Evolutionary conservation across 768 basidiomycete species (phyloP), one percentile per base, ranked within the genome.

Genomic region (Amanita pallidorosea): DNA sequence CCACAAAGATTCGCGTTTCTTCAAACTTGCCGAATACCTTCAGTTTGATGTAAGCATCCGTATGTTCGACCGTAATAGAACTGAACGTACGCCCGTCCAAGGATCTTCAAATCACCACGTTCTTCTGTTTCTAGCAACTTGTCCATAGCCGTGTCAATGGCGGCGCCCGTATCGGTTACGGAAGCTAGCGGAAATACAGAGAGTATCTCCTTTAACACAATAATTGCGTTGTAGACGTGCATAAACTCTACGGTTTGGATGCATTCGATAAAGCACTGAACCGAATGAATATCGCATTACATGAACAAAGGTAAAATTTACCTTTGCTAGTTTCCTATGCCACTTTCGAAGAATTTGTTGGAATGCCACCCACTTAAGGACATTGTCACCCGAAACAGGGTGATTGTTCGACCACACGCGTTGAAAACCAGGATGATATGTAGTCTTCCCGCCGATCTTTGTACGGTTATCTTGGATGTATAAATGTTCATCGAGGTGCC

Each of bases 141-240:
- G 56, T 85, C 76, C 55, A 94, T 77, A 4, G 79, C 76, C 18
- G 63, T 64, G 56, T 82, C 75, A 40, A 91, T 72, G 36, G 64
- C 67, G 8, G 69, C 59, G 11, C 84, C 88, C 23, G 72, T 69
- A 49, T 73, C 76, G 40, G 68, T 67, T 35, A 83, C 77, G 9
- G 78, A 67, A 15, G 80, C 76, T 8, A 87, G 61, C 23, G 95
- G 95, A 67, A 96, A 96, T 45, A 89, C 85, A 1, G 88, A 84
- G 27, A 93, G 74, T 18, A 97, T 80, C 63, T 96, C 90, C 60
- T 93, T 90, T 55, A 96, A 73, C 25, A 99, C 83, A 35, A 94
- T 80, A 65, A 98, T 88, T n/a, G 90, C 78, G 61, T 99, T 99
- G 66, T 95, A 94, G 49, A 97, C 88, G 59, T 92, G 92, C 88